Evolutionary conservation across 192 early-diverging fungal species (phyloP).

Genomic region (Backusella parvicylindrica): DNA sequence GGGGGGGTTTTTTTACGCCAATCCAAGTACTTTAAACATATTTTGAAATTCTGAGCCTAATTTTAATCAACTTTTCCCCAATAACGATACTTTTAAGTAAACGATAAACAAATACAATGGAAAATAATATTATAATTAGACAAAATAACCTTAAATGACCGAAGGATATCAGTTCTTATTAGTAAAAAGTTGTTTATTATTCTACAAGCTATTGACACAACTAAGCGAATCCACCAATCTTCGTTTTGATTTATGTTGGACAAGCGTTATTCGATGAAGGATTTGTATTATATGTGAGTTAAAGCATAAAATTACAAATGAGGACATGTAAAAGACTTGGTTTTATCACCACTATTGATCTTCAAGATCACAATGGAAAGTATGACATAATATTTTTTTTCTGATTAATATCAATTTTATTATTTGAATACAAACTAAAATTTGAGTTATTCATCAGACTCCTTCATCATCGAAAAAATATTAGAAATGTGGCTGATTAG

Average conservation of each 20-base stretch:
- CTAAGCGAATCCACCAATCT: neutral
- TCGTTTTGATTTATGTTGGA: neutral
- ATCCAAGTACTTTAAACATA: neutral
- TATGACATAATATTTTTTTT: no score
- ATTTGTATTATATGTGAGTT: neutral
- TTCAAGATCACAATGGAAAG: no score
- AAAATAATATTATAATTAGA: neutral
- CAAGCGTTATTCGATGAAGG: neutral
- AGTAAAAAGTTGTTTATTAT: neutral
- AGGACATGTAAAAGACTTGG: neutral
- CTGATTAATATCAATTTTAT: no score
- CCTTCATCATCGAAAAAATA: no score
- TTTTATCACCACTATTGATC: no score
- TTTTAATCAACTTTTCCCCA: neutral
- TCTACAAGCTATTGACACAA: neutral
- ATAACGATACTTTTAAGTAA: neutral
- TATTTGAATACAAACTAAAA: no score
- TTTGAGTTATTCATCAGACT: no score
- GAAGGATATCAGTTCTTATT: neutral
- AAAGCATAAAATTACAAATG: neutral
- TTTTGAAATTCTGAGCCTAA: neutral
- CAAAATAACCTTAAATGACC: neutral
- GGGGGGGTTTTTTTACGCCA: neutral
- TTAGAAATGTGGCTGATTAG: no score
- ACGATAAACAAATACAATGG: neutral